These are phyloP conservation scores for Quercus phellos DNA, from an alignment of 331 rosid species.

Conservation along the genomic window DNA sequence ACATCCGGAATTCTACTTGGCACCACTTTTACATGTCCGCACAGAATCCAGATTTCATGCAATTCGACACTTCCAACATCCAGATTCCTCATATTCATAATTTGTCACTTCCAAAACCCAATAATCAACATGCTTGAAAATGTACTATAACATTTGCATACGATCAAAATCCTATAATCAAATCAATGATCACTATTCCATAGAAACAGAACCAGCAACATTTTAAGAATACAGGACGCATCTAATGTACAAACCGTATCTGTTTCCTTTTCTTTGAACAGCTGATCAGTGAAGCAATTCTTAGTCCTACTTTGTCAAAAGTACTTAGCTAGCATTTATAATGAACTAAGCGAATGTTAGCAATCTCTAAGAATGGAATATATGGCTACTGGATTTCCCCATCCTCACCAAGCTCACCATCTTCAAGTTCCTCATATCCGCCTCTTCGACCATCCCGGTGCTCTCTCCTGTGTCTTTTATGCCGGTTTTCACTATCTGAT, in stretches of 20 bases:
- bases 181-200: not conserved
- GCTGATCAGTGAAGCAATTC: not conserved
- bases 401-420: slow-evolving; percentile 95
- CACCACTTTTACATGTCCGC: too few species aligned
- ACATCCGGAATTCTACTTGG: too few species aligned
- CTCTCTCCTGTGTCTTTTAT: slow-evolving; percentile 87
- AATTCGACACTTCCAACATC: too few species aligned
- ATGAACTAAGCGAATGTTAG: slow-evolving; percentile 4
- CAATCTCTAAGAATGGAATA: not conserved
- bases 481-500: slow-evolving; percentile 76
- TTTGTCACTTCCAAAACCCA: too few species aligned
- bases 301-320: not conserved
- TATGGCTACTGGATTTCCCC: slow-evolving; percentile 48
- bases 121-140: too few species aligned
- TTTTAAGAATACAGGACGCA: not conserved
- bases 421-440: slow-evolving; percentile 88
- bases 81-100: too few species aligned
- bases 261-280: not conserved
- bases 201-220: not conserved
- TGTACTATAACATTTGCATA: not conserved
- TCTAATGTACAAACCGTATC: not conserved
- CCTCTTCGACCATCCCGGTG: slow-evolving; percentile 66
- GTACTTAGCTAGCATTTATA: not conserved
- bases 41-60: too few species aligned
- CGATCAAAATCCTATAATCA: not conserved